Evolutionary conservation across 73 alveolate species (phyloP).

Genomic region (Tetrahymena elliotti): DNA sequence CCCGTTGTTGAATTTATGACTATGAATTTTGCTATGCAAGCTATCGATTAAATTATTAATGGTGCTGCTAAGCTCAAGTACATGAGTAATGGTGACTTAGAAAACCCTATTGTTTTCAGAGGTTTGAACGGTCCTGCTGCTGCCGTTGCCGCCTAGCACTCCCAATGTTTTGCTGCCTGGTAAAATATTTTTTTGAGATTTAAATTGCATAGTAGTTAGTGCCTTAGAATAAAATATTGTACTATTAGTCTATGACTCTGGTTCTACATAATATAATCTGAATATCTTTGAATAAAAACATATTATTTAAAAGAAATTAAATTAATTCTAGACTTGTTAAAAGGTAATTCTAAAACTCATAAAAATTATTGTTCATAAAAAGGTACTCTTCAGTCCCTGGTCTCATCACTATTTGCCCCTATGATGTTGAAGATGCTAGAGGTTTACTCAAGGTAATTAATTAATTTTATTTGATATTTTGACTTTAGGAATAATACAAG

Average conservation of each 20-base stretch:
- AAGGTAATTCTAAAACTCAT: too few species aligned
- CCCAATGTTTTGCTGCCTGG: constrained; percentile 89
- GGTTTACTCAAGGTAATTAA: constrained; percentile 56
- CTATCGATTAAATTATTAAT: constrained; percentile 80
- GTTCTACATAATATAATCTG: background rate
- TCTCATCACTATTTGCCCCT: constrained; percentile 71
- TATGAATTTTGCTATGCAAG: constrained; percentile 80
- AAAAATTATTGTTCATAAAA: too few species aligned
- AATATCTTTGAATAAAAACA: background rate
- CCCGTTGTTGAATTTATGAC: constrained; percentile 90
- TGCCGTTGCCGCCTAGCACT: constrained; percentile 85
- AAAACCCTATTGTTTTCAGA: constrained; percentile 75
- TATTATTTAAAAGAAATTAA: background rate
- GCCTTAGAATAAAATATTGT: too few species aligned
- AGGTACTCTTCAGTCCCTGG: constrained; percentile 77
- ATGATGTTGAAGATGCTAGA: constrained; percentile 72
- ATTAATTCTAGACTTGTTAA: background rate
- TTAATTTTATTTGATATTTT: too few species aligned
- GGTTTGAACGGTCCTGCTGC: constrained; percentile 91
- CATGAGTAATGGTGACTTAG: constrained; percentile 79
- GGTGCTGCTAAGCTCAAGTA: constrained; percentile 79
- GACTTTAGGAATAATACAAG: background rate
- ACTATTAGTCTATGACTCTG: too few species aligned
- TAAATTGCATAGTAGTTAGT: too few species aligned
- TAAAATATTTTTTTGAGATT: background rate